Evolutionary conservation across 2,329 filamentous ascomycete species (phyloP).

Genomic region (Fusarium sp.): DNA sequence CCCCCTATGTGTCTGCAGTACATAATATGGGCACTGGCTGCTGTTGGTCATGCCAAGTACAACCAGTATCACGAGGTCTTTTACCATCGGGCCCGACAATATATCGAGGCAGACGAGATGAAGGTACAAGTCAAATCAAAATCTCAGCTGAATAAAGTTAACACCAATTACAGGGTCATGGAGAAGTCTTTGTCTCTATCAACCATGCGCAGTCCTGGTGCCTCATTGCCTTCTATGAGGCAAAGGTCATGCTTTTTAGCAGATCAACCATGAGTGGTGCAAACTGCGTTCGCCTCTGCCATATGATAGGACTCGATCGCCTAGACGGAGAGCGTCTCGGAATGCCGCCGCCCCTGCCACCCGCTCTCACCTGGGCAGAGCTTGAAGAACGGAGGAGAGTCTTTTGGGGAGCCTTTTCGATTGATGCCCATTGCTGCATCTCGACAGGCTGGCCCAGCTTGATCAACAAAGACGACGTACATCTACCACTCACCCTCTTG

Average conservation of each 20-base stretch:
- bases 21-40: constrained; percentile 86
- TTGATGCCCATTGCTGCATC: constrained; percentile 87
- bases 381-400: constrained; percentile 80
- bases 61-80: constrained; percentile 79
- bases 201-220: constrained; percentile 85
- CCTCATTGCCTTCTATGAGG: constrained; percentile 82
- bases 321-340: constrained; percentile 75
- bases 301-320: constrained; percentile 88
- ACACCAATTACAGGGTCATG: constrained; percentile 66
- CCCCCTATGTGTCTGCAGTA: constrained; percentile 88
- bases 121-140: constrained; percentile 59
- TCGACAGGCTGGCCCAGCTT: constrained; percentile 91
- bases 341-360: constrained; percentile 79
- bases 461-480: constrained; percentile 78
- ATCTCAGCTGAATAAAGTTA: background rate
- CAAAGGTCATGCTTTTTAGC: constrained; percentile 86
- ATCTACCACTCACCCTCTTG: constrained; percentile 17
- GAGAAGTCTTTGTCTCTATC: constrained; percentile 84
- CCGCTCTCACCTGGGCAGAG: constrained; percentile 84
- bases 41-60: constrained; percentile 79
- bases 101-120: constrained; percentile 87
- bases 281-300: constrained; percentile 74
- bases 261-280: constrained; percentile 86
- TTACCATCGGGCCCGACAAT: constrained; percentile 84
- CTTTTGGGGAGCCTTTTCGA: constrained; percentile 87